Conservation (phyloP, 2,329 filamentous ascomycete species). For the Colletotrichum abscissum region DNA sequence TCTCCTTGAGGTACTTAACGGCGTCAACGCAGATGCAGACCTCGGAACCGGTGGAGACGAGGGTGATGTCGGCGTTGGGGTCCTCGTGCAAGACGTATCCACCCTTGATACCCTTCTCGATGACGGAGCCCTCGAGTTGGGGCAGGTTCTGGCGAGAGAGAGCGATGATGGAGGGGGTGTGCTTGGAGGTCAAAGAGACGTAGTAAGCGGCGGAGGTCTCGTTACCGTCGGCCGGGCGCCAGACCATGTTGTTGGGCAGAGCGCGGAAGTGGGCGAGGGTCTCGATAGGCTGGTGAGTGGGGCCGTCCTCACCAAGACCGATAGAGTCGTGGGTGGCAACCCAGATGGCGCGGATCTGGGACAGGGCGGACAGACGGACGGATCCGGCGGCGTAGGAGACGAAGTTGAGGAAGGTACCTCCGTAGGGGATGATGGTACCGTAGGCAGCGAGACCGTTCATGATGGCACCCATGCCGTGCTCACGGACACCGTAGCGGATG, state of each 20-base stretch:
- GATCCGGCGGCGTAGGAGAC: conserved; percentile 97
- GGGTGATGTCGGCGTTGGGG: conserved; percentile 84
- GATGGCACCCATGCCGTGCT: conserved; percentile 92
- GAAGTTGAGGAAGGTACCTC: conserved; percentile 99
- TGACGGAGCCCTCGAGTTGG: conserved; percentile 92
- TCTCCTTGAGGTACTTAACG: conserved; percentile 89
- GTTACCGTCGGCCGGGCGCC: conserved; percentile 98
- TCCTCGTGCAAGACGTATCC: conserved; percentile 91
- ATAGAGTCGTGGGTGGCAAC: conserved; percentile 99
- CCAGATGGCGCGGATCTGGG: conserved; percentile 92
- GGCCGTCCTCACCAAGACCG: conserved; percentile 97
- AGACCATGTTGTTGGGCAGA: conserved; percentile 98
- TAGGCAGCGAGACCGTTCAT: conserved; percentile 97
- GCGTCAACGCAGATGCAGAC: conserved; percentile 94
- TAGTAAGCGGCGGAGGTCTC: conserved; percentile 99
- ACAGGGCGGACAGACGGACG: conserved; percentile 92
- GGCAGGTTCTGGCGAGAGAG: conserved; percentile 98
- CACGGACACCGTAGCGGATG: conserved; percentile 90
- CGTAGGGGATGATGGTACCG: conserved; percentile 92
- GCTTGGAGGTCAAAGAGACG: conserved; percentile 87
- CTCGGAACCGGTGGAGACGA: conserved; percentile 96
- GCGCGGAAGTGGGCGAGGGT: conserved; percentile 98
- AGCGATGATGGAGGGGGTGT: conserved; percentile 92
- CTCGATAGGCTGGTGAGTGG: conserved; percentile 99
- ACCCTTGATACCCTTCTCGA: conserved; percentile 93